These are phyloP conservation scores for Fusarium gaditjirri DNA, from an alignment of 2,329 filamentous ascomycete species.

Conservation along the genomic window DNA sequence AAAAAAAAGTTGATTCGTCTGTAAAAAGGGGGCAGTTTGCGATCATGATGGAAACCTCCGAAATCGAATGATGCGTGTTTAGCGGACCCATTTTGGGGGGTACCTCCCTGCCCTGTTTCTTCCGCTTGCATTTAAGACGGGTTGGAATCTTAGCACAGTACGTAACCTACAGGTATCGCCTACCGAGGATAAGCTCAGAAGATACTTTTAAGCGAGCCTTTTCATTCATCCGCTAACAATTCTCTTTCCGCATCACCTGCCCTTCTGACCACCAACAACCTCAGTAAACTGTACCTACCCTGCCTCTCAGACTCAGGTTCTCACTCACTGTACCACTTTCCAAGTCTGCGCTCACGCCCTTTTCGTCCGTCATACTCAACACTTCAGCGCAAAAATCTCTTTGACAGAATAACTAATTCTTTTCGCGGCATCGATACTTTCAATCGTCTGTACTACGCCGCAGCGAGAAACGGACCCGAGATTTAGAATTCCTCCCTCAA, in stretches of 20 bases:
- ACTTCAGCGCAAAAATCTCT: slow-evolving; percentile 17
- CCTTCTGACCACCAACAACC: slow-evolving; percentile 37
- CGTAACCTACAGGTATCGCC: slow-evolving; percentile 6
- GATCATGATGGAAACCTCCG: slow-evolving; percentile 41
- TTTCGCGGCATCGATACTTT: slow-evolving; percentile 4
- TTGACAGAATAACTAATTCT: not conserved
- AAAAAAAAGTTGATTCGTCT: not conserved
- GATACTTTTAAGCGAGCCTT: slow-evolving; percentile 22
- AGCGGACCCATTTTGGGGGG: slow-evolving; percentile 27
- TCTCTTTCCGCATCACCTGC: slow-evolving; percentile 46
- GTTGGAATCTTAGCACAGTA: slow-evolving; percentile 28
- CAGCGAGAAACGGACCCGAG: slow-evolving; percentile 27
- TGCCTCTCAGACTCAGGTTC: slow-evolving; percentile 24
- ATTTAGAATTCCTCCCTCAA: slow-evolving; percentile 41
- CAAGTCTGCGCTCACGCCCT: slow-evolving; percentile 30
- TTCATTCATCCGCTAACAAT: slow-evolving; percentile 32
- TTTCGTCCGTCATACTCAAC: slow-evolving; percentile 21
- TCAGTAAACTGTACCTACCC: slow-evolving; percentile 17
- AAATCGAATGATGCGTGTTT: slow-evolving; percentile 44
- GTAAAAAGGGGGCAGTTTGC: slow-evolving; percentile 22
- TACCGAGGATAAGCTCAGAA: not conserved
- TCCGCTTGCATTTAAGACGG: slow-evolving; percentile 24
- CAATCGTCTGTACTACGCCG: slow-evolving; percentile 14
- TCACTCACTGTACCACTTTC: slow-evolving; percentile 35
- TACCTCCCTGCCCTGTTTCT: slow-evolving; percentile 40